Evolutionary conservation across 129 eudicot genomes (phyloP).

Genomic region (Pittosporum tobira): DNA sequence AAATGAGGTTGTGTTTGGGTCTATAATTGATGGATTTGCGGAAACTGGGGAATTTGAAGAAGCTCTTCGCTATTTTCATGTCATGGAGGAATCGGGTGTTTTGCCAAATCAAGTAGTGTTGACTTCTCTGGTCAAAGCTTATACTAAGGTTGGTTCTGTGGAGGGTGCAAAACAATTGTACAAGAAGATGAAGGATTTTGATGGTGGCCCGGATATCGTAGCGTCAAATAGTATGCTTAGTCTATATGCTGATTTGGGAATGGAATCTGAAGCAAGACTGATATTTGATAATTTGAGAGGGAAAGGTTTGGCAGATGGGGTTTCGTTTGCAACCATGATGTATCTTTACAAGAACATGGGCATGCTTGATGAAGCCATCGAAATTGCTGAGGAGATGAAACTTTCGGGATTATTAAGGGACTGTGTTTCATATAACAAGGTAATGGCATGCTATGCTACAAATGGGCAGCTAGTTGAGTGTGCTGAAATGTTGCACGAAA

Average conservation of each 20-base stretch:
- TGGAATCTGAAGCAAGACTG: conserved; percentile 60
- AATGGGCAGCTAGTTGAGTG: conserved; percentile 53
- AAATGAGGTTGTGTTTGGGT: conserved; percentile 73
- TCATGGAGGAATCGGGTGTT: conserved; percentile 62
- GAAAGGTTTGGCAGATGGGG: conserved; percentile 45
- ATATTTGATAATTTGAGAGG: conserved; percentile 45
- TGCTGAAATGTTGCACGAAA: conserved; percentile 57
- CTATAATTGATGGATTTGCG: conserved; percentile 67
- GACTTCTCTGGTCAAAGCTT: conserved; percentile 78
- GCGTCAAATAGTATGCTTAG: conserved; percentile 78
- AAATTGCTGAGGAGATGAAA: conserved; percentile 62
- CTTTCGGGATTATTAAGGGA: conserved; percentile 46
- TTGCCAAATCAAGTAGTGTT: conserved; percentile 54
- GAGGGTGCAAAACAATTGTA: conserved; percentile 58
- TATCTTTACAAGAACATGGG: conserved; percentile 75
- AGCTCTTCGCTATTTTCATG: conserved; percentile 46
- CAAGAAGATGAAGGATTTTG: conserved; percentile 48
- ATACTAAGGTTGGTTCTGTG: conserved; percentile 52
- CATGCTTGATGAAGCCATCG: conserved; percentile 64
- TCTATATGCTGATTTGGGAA: conserved; percentile 65
- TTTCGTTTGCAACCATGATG: conserved; percentile 70
- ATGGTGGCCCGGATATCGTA: conserved; percentile 68
- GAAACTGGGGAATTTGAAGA: conserved; percentile 57
- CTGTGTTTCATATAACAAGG: conserved; percentile 49
- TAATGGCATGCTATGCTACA: conserved; percentile 75